These are phyloP conservation scores for Neurospora sp. DNA, from an alignment of 495 filamentous ascomycete genomes.

Conservation along the genomic window DNA sequence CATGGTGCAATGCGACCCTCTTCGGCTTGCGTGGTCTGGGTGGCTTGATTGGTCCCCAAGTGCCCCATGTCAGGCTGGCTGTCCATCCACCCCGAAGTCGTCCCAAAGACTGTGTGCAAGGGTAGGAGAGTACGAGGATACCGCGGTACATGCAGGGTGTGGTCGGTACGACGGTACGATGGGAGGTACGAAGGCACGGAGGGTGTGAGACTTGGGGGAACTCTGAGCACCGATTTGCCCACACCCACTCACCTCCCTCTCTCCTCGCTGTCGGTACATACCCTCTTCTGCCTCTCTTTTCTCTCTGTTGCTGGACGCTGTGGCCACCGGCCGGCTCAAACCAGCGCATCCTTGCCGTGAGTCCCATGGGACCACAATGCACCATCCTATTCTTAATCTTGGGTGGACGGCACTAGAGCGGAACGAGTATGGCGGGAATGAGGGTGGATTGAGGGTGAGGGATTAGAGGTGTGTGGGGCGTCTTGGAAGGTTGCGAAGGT, in stretches of 20 bases:
- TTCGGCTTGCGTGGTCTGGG: conserved; percentile 23
- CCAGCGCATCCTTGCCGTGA: conserved; percentile 18
- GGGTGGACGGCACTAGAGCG: conserved; percentile 18
- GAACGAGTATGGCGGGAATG: conserved; percentile 12
- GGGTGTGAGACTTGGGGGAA: background rate
- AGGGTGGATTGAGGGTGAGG: conserved; percentile 11
- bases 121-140: background rate
- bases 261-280: conserved; percentile 1
- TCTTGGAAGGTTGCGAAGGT: conserved; percentile 3
- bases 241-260: background rate
- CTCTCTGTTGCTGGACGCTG: background rate
- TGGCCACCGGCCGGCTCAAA: conserved; percentile 15
- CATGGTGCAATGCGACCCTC: conserved; percentile 14
- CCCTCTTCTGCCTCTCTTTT: background rate
- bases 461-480: conserved; percentile 5
- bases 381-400: conserved; percentile 27
- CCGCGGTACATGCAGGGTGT: background rate
- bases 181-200: background rate
- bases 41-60: conserved; percentile 22
- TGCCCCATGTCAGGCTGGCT: conserved; percentile 21
- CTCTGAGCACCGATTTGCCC: background rate
- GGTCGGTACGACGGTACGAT: background rate
- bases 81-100: background rate
- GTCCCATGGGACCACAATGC: conserved; percentile 20
- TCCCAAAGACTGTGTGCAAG: background rate